These are phyloP conservation scores for Trichosanthes truncata DNA, from an alignment of 306 rosid species.

Conservation along the genomic window DNA sequence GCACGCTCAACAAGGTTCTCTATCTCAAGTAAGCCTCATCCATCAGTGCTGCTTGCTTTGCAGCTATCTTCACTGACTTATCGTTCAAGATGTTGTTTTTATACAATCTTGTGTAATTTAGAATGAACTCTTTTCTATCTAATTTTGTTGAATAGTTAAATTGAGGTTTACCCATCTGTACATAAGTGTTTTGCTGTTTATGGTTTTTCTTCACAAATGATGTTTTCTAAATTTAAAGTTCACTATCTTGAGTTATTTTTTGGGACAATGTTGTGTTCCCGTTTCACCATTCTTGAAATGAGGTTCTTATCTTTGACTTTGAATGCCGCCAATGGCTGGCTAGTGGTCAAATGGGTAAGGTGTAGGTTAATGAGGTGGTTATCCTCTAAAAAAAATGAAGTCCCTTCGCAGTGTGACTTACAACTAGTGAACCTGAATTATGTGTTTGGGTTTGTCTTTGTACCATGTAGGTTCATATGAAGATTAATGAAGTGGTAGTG, in stretches of 20 bases:
- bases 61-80: neutral
- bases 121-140: neutral
- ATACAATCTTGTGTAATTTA: neutral
- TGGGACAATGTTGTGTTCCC: neutral
- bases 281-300: neutral
- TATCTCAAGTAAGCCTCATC: conserved; percentile 42
- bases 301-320: neutral
- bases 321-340: neutral
- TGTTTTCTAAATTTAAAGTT: neutral
- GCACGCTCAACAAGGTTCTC: conserved; percentile 53
- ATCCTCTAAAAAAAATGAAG: neutral
- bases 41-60: neutral
- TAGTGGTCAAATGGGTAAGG: neutral
- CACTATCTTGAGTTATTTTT: neutral
- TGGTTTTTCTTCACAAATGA: neutral
- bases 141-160: neutral
- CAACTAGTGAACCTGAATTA: neutral
- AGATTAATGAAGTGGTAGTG: neutral
- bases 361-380: neutral
- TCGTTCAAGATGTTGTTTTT: neutral
- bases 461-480: neutral
- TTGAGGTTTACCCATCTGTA: neutral
- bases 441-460: neutral
- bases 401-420: neutral
- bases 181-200: neutral